phyloP scores from a whole-genome alignment of 768 basidiomycete genomes.

The Boletus fagicola region DNA sequence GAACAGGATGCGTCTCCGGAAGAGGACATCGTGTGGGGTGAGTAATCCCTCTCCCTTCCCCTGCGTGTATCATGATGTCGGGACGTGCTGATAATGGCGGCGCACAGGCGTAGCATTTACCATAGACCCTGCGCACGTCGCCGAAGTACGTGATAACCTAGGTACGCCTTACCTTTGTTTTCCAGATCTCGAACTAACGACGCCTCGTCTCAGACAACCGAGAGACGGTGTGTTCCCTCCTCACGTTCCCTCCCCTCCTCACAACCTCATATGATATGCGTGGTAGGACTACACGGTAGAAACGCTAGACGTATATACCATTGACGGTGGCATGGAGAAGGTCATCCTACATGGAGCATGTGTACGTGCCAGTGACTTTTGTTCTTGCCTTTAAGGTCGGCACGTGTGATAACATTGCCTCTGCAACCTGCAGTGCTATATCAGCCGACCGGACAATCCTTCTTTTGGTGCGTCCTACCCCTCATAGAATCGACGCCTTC shows the following conservation, averaged over 20 bases:
- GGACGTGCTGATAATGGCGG: neutral
- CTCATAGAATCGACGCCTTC: too few species aligned
- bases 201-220: slow-evolving; percentile 55
- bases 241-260: too few species aligned
- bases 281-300: slow-evolving; percentile 83
- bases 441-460: slow-evolving; percentile 69
- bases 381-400: neutral
- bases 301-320: slow-evolving; percentile 68
- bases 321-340: slow-evolving; percentile 47
- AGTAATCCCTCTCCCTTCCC: slow-evolving; percentile 7
- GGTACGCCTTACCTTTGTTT: slow-evolving; percentile 43
- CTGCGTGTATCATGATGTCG: neutral
- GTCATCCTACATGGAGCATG: slow-evolving; percentile 45
- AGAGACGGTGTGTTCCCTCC: slow-evolving; percentile 58
- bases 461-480: neutral
- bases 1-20: slow-evolving; percentile 25
- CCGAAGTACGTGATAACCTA: slow-evolving; percentile 78
- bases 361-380: neutral
- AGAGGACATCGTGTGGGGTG: slow-evolving; percentile 61
- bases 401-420: neutral
- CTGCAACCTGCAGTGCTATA: slow-evolving; percentile 63
- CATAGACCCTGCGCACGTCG: slow-evolving; percentile 73
- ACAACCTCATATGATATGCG: neutral
- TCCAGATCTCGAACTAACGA: neutral
- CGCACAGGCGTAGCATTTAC: slow-evolving; percentile 74